phyloP scores from a whole-genome alignment of 495 filamentous ascomycete species.

The Neurospora sp. region DNA sequence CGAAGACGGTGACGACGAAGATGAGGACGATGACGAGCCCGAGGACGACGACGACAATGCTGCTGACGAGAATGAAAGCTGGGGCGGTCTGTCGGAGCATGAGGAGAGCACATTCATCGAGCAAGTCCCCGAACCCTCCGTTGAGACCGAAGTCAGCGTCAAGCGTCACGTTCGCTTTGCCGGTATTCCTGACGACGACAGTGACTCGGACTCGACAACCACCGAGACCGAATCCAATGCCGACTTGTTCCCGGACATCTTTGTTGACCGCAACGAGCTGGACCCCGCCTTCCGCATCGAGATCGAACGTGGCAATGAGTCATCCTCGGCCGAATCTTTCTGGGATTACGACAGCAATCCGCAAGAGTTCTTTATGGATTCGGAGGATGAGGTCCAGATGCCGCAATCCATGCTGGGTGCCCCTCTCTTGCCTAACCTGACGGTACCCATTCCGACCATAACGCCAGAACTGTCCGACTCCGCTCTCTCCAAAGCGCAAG shows the following conservation, averaged over 20 bases:
- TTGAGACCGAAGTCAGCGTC: conserved; percentile 33
- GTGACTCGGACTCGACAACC: conserved; percentile 38
- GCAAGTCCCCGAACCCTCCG: conserved; percentile 27
- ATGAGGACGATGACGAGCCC: conserved; percentile 15
- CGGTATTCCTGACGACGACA: conserved; percentile 35
- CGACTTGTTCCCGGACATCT: conserved; percentile 59
- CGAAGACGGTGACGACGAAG: conserved; percentile 28
- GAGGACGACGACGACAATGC: conserved; percentile 27
- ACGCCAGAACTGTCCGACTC: conserved; percentile 21
- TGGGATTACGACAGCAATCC: conserved; percentile 32
- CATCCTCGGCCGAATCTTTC: conserved; percentile 33
- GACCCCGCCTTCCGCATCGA: conserved; percentile 59
- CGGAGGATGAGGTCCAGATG: conserved; percentile 21
- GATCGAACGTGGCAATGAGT: conserved; percentile 50
- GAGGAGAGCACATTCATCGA: conserved; percentile 38
- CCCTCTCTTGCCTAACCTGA: background rate
- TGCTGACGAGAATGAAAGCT: conserved; percentile 39
- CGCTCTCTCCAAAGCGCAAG: conserved; percentile 26
- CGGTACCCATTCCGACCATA: conserved; percentile 23
- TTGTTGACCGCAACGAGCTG: conserved; percentile 59
- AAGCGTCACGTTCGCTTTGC: conserved; percentile 42
- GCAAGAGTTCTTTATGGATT: conserved; percentile 13
- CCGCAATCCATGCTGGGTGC: background rate
- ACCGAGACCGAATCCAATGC: conserved; percentile 34
- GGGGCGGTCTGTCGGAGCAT: conserved; percentile 45